Base-by-base conservation (phyloP, 805 yeast genomes). In the Wickerhamomyces silvicola region DNA sequence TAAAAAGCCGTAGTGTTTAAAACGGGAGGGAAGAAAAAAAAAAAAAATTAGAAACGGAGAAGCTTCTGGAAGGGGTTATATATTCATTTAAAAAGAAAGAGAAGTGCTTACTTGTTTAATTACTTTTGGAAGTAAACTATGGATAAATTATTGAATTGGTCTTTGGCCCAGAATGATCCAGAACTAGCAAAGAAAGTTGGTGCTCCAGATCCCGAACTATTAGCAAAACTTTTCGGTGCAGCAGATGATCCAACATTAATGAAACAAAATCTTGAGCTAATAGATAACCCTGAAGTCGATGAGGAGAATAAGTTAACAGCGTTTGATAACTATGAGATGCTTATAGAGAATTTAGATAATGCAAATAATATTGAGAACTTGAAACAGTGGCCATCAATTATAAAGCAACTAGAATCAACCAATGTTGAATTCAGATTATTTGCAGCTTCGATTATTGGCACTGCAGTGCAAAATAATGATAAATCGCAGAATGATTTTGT, bases 91-190 rank as follows among this genome's bases (percentile, higher is more conserved):
- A n/a, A n/a, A n/a, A 20, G 22, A 20, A 11, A 9, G 9, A 20
- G 22, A 20, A 20, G 22, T 10, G 9, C 22, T 20, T 10, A 10
- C 11, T 9, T 10, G 22, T 10, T 20, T 20, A 20, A 11, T 20
- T 11, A 9, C 22, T 10, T 9, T 9, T 26, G 27, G 6, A n/a
- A n/a, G n/a, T n/a, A 24, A 22, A 52, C 22, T 11, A 90, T 90
- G 97, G 97, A 90, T 39, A 88, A 88, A 57, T 59, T 90, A 39
- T 59, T 90, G 41, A 84, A 87, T 46, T 90, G 98, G 98, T 87
- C 97, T 82, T 88, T 25, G 75, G 81, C 52, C 70, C 86, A 37
- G 68, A 80, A 78, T 10, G 90, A 83, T 45, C 68, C 79, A 35
- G 84, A 75, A 32, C 81, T 86, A 2, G 68, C 69, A 31, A 70